These are phyloP conservation scores for Aschersonia sp. DNA, from an alignment of 2,329 filamentous ascomycete species.

Conservation along the genomic window DNA sequence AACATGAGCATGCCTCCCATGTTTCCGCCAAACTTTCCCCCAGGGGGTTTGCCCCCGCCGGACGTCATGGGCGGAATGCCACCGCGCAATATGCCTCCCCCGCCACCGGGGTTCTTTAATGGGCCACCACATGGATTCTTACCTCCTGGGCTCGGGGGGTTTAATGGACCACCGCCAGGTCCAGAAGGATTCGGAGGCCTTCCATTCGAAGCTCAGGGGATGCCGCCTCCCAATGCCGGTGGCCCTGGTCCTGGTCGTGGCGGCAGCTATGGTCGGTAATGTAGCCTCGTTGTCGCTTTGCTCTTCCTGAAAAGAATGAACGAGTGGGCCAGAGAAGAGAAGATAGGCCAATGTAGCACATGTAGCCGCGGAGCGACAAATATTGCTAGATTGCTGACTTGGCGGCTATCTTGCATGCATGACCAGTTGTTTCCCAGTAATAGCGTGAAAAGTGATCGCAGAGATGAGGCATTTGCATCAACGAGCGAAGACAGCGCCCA, in stretches of 20 bases:
- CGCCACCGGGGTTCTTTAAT: slow-evolving; percentile 43
- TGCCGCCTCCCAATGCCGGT: slow-evolving; percentile 32
- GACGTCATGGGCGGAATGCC: slow-evolving; percentile 35
- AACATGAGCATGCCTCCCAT: slow-evolving; percentile 40
- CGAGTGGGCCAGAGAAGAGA: no score
- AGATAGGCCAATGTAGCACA: no score
- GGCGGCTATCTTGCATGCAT: no score
- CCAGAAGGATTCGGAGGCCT: slow-evolving; percentile 31
- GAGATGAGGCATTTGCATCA: no score
- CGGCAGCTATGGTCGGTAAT: slow-evolving; percentile 14
- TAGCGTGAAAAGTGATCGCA: no score
- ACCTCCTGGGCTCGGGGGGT: slow-evolving; percentile 39
- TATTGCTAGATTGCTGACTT: no score
- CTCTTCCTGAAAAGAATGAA: no score
- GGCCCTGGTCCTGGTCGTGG: slow-evolving; percentile 23
- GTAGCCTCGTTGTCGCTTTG: no score
- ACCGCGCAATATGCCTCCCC: slow-evolving; percentile 34
- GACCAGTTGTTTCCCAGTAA: no score
- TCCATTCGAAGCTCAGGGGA: slow-evolving; percentile 40
- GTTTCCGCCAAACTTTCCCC: slow-evolving; percentile 48
- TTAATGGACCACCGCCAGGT: slow-evolving; percentile 33
- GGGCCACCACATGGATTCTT: slow-evolving; percentile 37
- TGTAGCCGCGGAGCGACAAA: no score
- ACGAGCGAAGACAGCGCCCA: no score
- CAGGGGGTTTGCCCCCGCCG: slow-evolving; percentile 28